A percentile compares a stretch with the other conserved stretches of the same genome.
These are phyloP conservation scores for Henningerozyma blattae DNA, from an alignment of 805 yeast genomes.

Conservation along the genomic window DNA sequence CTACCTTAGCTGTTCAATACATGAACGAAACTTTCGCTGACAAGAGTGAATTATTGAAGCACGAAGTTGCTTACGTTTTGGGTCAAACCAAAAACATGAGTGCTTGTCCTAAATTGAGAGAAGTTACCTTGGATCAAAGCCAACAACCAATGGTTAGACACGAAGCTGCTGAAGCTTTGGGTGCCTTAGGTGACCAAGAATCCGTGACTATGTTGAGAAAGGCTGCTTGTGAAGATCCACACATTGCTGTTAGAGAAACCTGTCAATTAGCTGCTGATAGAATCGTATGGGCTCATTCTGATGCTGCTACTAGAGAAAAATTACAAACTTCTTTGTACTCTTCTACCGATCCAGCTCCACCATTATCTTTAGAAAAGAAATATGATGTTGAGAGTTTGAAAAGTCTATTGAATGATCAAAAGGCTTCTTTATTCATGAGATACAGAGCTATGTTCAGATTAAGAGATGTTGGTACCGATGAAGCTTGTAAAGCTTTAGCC, in stretches of 20 bases:
- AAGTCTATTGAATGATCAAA: conserved; percentile 60
- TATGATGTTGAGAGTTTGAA: conserved; percentile 54
- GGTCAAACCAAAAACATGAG: conserved; percentile 85
- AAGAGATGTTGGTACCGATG: conserved; percentile 87
- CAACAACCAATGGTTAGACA: conserved; percentile 97
- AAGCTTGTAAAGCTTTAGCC: conserved; percentile 86
- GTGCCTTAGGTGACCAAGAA: conserved; percentile 79
- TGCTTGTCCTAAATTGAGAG: conserved; percentile 66
- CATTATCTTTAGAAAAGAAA: conserved; percentile 55
- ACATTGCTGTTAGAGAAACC: conserved; percentile 86
- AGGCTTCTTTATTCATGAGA: conserved; percentile 75
- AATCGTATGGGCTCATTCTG: conserved; percentile 83
- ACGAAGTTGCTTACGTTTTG: conserved; percentile 92
- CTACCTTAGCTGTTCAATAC: conserved; percentile 60
- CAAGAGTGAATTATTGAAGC: conserved; percentile 82
- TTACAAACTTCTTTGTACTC: conserved; percentile 50
- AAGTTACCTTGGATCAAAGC: conserved; percentile 48
- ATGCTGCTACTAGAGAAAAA: conserved; percentile 39
- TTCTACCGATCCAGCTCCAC: conserved; percentile 98
- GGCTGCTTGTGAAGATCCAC: conserved; percentile 61
- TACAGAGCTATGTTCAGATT: conserved; percentile 98
- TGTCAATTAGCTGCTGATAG: conserved; percentile 95
- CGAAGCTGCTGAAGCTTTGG: conserved; percentile 98
- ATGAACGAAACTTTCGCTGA: conserved; percentile 77
- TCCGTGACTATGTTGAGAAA: conserved; percentile 56